Percentiles rank a stretch among this genome's conserved stretches.
These are phyloP conservation scores for Inga oerstediana DNA, from an alignment of 306 rosid genomes.

Conservation along the genomic window DNA sequence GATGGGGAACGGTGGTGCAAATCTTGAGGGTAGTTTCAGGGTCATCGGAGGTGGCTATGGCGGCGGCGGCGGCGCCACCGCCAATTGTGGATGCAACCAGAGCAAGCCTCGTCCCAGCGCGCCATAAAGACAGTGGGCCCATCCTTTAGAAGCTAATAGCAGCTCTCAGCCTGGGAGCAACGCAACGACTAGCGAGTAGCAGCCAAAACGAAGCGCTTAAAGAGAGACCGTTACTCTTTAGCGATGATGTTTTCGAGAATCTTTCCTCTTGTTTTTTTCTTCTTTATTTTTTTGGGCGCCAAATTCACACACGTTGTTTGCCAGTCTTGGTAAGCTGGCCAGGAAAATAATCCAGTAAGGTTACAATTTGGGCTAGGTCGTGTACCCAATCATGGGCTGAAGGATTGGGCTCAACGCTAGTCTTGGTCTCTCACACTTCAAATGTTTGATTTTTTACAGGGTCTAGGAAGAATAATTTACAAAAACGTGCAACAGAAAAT, in stretches of 20 bases:
- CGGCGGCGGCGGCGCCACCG: constrained; percentile 69
- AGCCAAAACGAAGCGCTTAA: background rate
- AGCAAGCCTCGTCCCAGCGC: constrained; percentile 64
- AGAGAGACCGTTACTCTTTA: background rate
- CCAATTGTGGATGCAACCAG: constrained; percentile 56
- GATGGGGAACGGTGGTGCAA: constrained; percentile 70
- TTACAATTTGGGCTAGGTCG: background rate
- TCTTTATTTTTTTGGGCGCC: background rate
- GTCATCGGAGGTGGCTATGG: constrained; percentile 77
- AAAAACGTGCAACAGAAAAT: no score
- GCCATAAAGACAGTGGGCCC: constrained; percentile 77
- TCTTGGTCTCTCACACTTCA: background rate
- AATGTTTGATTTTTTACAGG: background rate
- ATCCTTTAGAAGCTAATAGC: constrained; percentile 26
- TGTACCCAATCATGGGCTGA: background rate
- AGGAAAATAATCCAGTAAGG: background rate
- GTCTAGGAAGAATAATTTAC: no score
- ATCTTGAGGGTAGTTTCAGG: constrained; percentile 73
- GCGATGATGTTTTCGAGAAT: no score
- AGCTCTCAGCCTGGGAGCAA: background rate
- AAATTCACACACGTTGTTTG: background rate
- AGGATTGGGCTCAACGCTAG: background rate
- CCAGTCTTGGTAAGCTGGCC: background rate
- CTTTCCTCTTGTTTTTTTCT: no score
- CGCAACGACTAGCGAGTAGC: background rate